Conservation (phyloP, 768 basidiomycete genomes). For the Gyrodon lividus region DNA sequence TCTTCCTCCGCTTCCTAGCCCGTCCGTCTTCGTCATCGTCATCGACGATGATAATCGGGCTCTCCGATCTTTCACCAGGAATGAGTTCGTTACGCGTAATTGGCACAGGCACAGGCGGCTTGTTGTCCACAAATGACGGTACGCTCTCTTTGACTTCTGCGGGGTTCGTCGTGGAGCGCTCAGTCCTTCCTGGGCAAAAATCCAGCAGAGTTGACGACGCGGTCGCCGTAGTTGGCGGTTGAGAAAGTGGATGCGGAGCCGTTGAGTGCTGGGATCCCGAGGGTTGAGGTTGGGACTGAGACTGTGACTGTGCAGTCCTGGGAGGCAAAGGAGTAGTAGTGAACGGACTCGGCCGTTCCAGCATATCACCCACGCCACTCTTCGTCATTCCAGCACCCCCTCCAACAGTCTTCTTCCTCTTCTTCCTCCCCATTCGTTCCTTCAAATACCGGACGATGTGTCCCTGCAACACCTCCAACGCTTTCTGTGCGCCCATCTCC, state of each 20-base stretch:
- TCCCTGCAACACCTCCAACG: slow-evolving; percentile 75
- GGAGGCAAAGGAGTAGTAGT: slow-evolving; percentile 44
- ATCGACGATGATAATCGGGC: slow-evolving; percentile 58
- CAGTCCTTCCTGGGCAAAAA: slow-evolving; percentile 8
- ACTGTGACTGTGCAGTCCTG: slow-evolving; percentile 16
- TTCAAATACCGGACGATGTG: slow-evolving; percentile 86
- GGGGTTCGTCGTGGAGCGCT: background rate
- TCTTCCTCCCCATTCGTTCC: slow-evolving; percentile 51
- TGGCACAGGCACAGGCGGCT: slow-evolving; percentile 34
- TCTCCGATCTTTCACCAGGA: slow-evolving; percentile 31
- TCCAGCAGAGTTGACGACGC: slow-evolving; percentile 7
- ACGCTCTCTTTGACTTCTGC: slow-evolving; percentile 18
- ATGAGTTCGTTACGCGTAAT: slow-evolving; percentile 15
- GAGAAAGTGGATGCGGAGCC: background rate
- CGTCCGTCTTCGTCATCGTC: slow-evolving; percentile 56
- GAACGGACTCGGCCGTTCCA: slow-evolving; percentile 37
- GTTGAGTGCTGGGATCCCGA: background rate
- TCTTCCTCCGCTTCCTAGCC: slow-evolving; percentile 51
- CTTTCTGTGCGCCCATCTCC: slow-evolving; percentile 77
- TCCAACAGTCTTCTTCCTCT: slow-evolving; percentile 36
- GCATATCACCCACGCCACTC: slow-evolving; percentile 35
- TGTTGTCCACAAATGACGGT: slow-evolving; percentile 15
- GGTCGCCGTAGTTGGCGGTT: background rate
- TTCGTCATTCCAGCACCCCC: slow-evolving; percentile 45
- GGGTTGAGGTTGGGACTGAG: background rate